phyloP scores from a whole-genome alignment of 2,329 filamentous ascomycete genomes.

The Colletotrichum shisoi region DNA sequence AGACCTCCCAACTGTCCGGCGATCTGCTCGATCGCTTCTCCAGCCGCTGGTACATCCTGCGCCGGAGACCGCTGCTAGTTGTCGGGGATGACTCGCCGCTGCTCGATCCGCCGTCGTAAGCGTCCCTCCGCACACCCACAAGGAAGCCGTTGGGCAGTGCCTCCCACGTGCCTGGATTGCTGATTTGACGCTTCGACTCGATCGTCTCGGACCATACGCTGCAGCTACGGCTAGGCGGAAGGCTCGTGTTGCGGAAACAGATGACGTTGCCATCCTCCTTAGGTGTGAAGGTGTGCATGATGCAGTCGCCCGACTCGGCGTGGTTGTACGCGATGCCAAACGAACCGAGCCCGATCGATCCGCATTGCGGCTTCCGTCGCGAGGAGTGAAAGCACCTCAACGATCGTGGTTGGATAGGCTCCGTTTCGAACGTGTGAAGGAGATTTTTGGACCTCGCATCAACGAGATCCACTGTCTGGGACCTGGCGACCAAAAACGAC shows the following conservation, averaged over 20 bases:
- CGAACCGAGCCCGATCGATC: constrained; percentile 64
- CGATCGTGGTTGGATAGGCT: constrained; percentile 65
- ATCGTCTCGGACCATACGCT: constrained; percentile 62
- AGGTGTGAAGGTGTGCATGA: constrained; percentile 70
- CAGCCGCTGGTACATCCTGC: constrained; percentile 41
- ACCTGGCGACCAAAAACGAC: constrained; percentile 67
- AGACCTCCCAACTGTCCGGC: constrained; percentile 61
- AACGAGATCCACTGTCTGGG: constrained; percentile 66
- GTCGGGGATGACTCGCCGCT: constrained; percentile 39
- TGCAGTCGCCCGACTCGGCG: constrained; percentile 65
- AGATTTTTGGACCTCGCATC: constrained; percentile 55
- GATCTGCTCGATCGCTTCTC: constrained; percentile 42
- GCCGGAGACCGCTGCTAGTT: constrained; percentile 44
- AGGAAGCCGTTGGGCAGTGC: constrained; percentile 67
- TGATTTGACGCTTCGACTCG: constrained; percentile 61
- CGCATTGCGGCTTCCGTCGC: constrained; percentile 61
- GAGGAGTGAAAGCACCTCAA: constrained; percentile 67
- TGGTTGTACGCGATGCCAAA: constrained; percentile 72
- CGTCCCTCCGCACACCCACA: constrained; percentile 66
- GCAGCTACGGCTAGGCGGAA: constrained; percentile 53
- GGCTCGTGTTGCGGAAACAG: constrained; percentile 60
- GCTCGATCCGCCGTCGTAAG: constrained; percentile 42
- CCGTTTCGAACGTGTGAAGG: constrained; percentile 69
- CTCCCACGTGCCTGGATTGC: constrained; percentile 72
- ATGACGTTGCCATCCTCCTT: constrained; percentile 63